Evolutionary conservation across 2,329 filamentous ascomycete species (phyloP).

Genomic region (Calonectria pteridis): DNA sequence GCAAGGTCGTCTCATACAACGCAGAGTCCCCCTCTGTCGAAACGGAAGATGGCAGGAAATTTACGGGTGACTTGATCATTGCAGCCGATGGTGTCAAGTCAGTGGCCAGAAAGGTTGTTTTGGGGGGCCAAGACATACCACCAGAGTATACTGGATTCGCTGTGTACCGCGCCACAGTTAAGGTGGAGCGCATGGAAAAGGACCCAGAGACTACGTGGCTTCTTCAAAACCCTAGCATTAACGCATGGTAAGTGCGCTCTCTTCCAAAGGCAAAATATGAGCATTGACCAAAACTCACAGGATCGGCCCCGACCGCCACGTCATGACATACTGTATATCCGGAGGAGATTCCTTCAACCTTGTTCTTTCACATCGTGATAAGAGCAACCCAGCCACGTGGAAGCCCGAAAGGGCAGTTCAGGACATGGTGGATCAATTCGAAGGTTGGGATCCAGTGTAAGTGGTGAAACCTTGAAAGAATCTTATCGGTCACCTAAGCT

Average conservation of each 20-base stretch:
- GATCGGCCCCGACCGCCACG: constrained; percentile 57
- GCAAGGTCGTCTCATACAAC: constrained; percentile 43
- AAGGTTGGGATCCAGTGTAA: constrained; percentile 50
- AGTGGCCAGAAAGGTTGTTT: constrained; percentile 16
- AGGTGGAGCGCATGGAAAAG: constrained; percentile 51
- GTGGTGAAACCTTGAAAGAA: not conserved
- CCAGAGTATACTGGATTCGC: constrained; percentile 52
- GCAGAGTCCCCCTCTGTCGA: constrained; percentile 34
- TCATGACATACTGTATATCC: constrained; percentile 60
- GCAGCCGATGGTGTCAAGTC: constrained; percentile 50
- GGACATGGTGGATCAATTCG: constrained; percentile 50
- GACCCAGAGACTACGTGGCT: constrained; percentile 54
- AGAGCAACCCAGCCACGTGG: constrained; percentile 49
- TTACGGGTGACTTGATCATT: constrained; percentile 49
- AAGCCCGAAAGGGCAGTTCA: constrained; percentile 40
- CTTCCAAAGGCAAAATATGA: not conserved
- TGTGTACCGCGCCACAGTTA: constrained; percentile 56
- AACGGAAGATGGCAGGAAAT: constrained; percentile 37
- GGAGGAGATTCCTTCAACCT: constrained; percentile 59
- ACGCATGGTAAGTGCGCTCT: constrained; percentile 50
- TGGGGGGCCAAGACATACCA: not conserved
- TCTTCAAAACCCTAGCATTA: constrained; percentile 52
- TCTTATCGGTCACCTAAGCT: not conserved
- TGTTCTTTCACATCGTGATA: constrained; percentile 58
- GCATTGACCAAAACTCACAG: constrained; percentile 31